phyloP scores from a whole-genome alignment of 306 rosid genomes.

The Clitoria ternatea region DNA sequence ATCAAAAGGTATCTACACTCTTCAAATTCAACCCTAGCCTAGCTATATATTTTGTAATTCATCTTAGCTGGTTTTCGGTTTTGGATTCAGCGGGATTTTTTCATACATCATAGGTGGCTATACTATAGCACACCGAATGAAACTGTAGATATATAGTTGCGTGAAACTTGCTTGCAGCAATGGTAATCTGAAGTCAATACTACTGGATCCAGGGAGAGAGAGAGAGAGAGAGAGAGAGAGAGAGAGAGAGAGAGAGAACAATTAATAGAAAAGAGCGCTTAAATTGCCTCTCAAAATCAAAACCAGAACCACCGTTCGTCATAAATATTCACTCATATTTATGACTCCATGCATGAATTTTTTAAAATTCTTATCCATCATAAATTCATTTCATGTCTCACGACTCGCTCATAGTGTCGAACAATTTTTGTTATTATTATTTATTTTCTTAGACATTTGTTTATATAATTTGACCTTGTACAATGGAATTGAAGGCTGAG shows the following conservation, averaged over 20 bases:
- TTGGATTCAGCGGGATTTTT: not conserved
- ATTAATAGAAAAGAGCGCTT: constrained; percentile 1
- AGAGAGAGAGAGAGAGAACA: constrained; percentile 4
- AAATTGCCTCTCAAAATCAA: constrained; percentile 20
- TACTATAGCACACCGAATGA: constrained; percentile 14
- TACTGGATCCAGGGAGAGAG: no score
- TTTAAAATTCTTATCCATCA: constrained; percentile 14
- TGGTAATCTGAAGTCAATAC: not conserved
- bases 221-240: not conserved
- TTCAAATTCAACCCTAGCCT: no score
- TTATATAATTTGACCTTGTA: no score
- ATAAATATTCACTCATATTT: constrained; percentile 21
- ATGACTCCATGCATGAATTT: constrained; percentile 27
- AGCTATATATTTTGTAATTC: no score
- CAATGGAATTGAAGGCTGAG: constrained; percentile 81
- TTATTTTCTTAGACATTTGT: not conserved
- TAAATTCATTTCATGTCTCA: constrained; percentile 19
- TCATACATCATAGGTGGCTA: no score
- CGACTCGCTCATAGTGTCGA: not conserved
- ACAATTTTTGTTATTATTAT: not conserved
- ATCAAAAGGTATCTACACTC: constrained; percentile 96
- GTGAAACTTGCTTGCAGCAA: constrained; percentile 9
- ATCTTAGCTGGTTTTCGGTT: not conserved
- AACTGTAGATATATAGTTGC: not conserved
- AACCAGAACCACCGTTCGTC: constrained; percentile 29